These are phyloP conservation scores for Globisporangium barbulae DNA, from an alignment of 352 stramenopile species.

Conservation along the genomic window DNA sequence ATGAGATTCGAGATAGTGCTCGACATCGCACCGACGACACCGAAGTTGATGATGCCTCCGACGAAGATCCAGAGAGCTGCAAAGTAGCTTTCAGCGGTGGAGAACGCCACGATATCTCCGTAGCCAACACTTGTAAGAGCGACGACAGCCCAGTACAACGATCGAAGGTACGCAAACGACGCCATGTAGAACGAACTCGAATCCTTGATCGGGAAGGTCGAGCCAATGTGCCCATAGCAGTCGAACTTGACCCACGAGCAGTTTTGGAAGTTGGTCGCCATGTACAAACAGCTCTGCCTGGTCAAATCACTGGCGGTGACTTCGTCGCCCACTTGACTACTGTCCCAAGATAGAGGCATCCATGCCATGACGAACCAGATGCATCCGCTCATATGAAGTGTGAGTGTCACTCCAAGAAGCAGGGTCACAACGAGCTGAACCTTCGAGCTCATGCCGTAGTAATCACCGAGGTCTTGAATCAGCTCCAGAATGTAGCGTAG, in stretches of 20 bases:
- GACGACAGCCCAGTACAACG: conserved; percentile 74
- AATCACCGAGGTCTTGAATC: conserved; percentile 51
- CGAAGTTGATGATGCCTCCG: conserved; percentile 76
- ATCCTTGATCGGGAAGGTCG: conserved; percentile 44
- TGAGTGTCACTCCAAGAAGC: conserved; percentile 46
- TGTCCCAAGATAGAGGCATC: conserved; percentile 24
- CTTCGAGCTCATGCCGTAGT: conserved; percentile 62
- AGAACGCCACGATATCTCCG: conserved; percentile 71
- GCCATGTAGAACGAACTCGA: conserved; percentile 33
- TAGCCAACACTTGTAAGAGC: conserved; percentile 71
- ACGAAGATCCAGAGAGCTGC: conserved; percentile 75
- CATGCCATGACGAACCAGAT: conserved; percentile 72
- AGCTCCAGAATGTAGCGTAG: conserved; percentile 39
- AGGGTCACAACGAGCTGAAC: conserved; percentile 42
- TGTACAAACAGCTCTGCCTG: conserved; percentile 39
- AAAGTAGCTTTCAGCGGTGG: conserved; percentile 68
- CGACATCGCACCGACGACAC: conserved; percentile 74
- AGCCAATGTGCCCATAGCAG: conserved; percentile 61
- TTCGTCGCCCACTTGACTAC: not conserved
- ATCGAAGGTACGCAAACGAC: conserved; percentile 65
- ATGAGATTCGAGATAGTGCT: conserved; percentile 74
- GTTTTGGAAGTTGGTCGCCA: conserved; percentile 51
- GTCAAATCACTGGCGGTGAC: conserved; percentile 12
- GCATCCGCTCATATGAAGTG: conserved; percentile 61
- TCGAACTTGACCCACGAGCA: conserved; percentile 73